Conservation (phyloP, 805 yeast species). For the Ogataea philodendri region DNA sequence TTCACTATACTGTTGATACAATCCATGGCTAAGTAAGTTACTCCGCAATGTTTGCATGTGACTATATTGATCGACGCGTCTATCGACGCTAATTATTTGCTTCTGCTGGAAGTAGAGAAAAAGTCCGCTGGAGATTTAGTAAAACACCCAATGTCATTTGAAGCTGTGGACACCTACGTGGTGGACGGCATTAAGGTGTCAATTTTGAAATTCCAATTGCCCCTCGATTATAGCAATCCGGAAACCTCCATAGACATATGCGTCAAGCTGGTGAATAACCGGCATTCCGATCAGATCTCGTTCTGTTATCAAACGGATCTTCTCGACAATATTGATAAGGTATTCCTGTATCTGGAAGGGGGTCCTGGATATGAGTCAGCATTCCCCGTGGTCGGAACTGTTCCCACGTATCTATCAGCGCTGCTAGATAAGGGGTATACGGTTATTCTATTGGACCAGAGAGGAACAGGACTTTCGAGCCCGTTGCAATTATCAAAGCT, state of each 20-base stretch:
- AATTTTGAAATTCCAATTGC: constrained; percentile 25
- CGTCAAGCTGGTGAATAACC: constrained; percentile 23
- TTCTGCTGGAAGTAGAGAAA: constrained; percentile 1
- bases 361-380: constrained; percentile 53
- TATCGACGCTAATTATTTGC: constrained; percentile 7
- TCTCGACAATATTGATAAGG: constrained; percentile 22
- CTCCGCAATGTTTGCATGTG: constrained; percentile 9
- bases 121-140: constrained; percentile 2
- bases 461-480: constrained; percentile 60
- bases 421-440: constrained; percentile 22
- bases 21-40: constrained; percentile 7
- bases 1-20: constrained; percentile 7
- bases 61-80: neutral
- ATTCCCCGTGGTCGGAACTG: constrained; percentile 15
- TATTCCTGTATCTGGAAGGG: constrained; percentile 47
- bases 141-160: constrained; percentile 2
- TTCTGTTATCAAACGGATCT: constrained; percentile 21
- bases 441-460: constrained; percentile 48
- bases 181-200: constrained; percentile 23
- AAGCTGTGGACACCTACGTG: constrained; percentile 19
- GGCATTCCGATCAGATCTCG: constrained; percentile 1
- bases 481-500: constrained; percentile 40
- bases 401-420: constrained; percentile 20
- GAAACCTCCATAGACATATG: constrained; percentile 17
- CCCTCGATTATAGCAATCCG: constrained; percentile 25